Base-by-base conservation (phyloP, 1,139 yeast species). In the Magnusiomyces paraingens region DNA sequence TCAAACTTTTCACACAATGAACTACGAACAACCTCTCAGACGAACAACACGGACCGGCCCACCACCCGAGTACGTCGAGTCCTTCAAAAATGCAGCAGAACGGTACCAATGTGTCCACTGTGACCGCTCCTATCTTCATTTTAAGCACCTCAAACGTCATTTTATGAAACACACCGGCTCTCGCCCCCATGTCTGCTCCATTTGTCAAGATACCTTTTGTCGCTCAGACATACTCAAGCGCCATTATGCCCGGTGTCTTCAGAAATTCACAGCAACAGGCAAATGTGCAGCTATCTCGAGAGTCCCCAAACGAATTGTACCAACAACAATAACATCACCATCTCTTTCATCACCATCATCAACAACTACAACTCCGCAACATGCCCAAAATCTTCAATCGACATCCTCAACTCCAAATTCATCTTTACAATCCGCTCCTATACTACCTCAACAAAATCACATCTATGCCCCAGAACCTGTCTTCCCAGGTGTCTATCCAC, bases 31-130 rank as follows among this genome's bases (percentile, higher is more conserved):
- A 14, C 39, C 49, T 40, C 43, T 38, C 5, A 42, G 22, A 11
- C 47, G 42, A 40, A 32, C 43, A 6, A 47, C 21, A 17, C 14
- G 20, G 5, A 17, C 48, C 11, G 53, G 49, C 12, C 55, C 51
- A 6, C 43, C 50, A 22, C 51, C 36, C 18, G 57, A 55, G 40
- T 55, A 44, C 44, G 50, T 55, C 55, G 57, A 55, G 21, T 47
- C 52, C 5, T 55, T 49, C 32, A 58, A 55, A 39, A 60, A 61
- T 45, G 48, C 47, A 8, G 57, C 53, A 11, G 65, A 64, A 6
- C 61, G 60, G 40, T 62, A 53, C 43, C 59, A 61, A 43, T 62
- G 65, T 50, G 57, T 57, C 5, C 52, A 45, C 17, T 55, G 57
- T 47, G 52, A 54, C 46, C 50, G 50, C 35, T 50, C 58, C 5